Evolutionary conservation across 2,329 filamentous ascomycete genomes (phyloP).

Genomic region (Uncinocarpus reesii): DNA sequence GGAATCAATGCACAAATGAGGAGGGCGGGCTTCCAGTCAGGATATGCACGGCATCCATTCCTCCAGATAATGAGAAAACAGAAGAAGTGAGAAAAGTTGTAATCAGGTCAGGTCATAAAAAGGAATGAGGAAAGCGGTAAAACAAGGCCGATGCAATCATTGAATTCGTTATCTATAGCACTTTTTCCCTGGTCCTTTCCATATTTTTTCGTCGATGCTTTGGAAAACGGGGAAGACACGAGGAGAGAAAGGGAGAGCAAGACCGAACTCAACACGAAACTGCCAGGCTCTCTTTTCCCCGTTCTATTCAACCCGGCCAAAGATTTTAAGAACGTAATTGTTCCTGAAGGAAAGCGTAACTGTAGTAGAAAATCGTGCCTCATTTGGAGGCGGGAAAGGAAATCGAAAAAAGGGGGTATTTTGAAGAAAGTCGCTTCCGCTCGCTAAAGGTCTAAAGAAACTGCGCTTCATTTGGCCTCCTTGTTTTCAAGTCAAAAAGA

Average conservation of each 20-base stretch:
- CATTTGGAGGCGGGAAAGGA: neutral
- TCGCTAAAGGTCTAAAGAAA: too few species aligned
- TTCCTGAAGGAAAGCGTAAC: too few species aligned
- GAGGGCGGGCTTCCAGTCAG: neutral
- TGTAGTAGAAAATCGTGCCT: too few species aligned
- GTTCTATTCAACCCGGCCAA: too few species aligned
- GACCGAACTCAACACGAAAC: too few species aligned
- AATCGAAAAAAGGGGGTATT: too few species aligned
- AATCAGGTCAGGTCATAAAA: conserved; percentile 15
- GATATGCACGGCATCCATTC: neutral
- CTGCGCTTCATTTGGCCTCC: too few species aligned
- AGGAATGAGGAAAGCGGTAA: conserved; percentile 18
- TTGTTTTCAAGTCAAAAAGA: conserved; percentile 11
- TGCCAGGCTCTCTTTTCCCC: too few species aligned
- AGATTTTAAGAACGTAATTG: too few species aligned
- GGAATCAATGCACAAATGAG: neutral
- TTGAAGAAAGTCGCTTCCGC: too few species aligned
- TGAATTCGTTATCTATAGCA: neutral
- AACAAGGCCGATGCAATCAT: neutral
- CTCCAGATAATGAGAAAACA: neutral
- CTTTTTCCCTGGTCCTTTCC: neutral
- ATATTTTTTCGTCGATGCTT: neutral
- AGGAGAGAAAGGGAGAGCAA: neutral
- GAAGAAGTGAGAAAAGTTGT: conserved; percentile 5
- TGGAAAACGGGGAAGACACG: neutral